Conservation (phyloP, 495 filamentous ascomycete genomes). For the Penicillium pulvis region DNA sequence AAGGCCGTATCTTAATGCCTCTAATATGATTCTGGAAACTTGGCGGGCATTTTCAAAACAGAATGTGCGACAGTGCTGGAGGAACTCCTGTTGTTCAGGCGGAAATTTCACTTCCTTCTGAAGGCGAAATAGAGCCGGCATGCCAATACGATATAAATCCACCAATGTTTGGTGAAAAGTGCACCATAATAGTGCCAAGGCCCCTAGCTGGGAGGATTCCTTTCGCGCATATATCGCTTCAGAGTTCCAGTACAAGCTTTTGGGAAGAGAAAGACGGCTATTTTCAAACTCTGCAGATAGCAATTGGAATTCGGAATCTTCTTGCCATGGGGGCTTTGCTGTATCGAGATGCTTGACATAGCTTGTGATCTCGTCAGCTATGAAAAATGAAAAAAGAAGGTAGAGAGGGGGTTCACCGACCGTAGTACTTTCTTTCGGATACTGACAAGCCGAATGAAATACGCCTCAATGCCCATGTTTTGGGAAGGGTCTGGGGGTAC, state of each 20-base stretch:
- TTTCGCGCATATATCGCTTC: constrained; percentile 34
- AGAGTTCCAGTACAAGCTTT: constrained; percentile 26
- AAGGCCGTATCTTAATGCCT: constrained; percentile 26
- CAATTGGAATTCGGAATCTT: constrained; percentile 29
- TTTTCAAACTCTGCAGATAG: constrained; percentile 25
- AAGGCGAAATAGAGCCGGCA: constrained; percentile 32
- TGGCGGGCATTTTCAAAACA: constrained; percentile 28
- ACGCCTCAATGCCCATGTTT: constrained; percentile 38
- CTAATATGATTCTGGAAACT: constrained; percentile 29
- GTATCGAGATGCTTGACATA: constrained; percentile 36
- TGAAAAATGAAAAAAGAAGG: too few relatives aligned
- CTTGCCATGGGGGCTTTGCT: constrained; percentile 31
- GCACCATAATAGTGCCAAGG: constrained; percentile 31
- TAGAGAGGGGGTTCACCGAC: not conserved
- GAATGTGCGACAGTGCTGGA: constrained; percentile 22
- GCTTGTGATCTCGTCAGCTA: constrained; percentile 2
- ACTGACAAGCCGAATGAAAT: constrained; percentile 32
- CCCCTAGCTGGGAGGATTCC: constrained; percentile 32
- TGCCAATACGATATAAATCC: constrained; percentile 35
- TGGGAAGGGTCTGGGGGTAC: constrained; percentile 15
- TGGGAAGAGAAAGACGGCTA: constrained; percentile 30
- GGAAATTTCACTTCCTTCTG: constrained; percentile 33
- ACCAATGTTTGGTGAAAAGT: constrained; percentile 33
- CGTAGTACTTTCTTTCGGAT: constrained; percentile 30
- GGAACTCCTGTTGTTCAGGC: constrained; percentile 27